Conservation (phyloP, 2,329 filamentous ascomycete genomes). For the Chrysosporium keratinophilum region DNA sequence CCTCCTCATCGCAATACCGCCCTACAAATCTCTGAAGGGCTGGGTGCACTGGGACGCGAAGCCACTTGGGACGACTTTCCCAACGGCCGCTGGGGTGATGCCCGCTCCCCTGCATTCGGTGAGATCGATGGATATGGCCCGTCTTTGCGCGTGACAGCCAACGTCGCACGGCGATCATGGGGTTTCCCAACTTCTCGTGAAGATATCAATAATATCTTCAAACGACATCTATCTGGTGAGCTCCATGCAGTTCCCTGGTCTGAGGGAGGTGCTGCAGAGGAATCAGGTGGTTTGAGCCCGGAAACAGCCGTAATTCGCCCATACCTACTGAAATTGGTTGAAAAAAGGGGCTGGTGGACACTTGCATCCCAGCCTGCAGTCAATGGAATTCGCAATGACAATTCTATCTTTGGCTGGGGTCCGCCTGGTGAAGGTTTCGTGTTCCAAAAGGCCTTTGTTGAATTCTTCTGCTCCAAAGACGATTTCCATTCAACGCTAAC, state of each 20-base stretch:
- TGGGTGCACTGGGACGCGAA: slow-evolving; percentile 78
- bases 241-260: slow-evolving; percentile 83
- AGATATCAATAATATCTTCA: slow-evolving; percentile 74
- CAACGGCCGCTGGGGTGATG: slow-evolving; percentile 91
- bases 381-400: slow-evolving; percentile 66
- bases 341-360: slow-evolving; percentile 80
- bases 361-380: slow-evolving; percentile 91
- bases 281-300: slow-evolving; percentile 40
- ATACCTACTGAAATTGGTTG: slow-evolving; percentile 65
- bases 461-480: slow-evolving; percentile 71
- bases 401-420: slow-evolving; percentile 85
- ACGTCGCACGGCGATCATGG: slow-evolving; percentile 76
- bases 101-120: slow-evolving; percentile 83
- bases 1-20: slow-evolving; percentile 74
- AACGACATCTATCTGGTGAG: slow-evolving; percentile 67
- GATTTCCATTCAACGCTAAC: slow-evolving; percentile 59
- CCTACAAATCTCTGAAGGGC: slow-evolving; percentile 85
- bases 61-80: slow-evolving; percentile 98
- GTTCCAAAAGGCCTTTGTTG: slow-evolving; percentile 96
- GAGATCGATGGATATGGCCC: slow-evolving; percentile 98
- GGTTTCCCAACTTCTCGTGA: slow-evolving; percentile 57
- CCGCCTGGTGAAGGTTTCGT: slow-evolving; percentile 77
- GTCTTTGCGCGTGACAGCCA: slow-evolving; percentile 81
- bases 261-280: slow-evolving; percentile 57
- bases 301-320: slow-evolving; percentile 75